Base-by-base conservation (phyloP, 116 monocot genomes). In the Posidonia oceanica region DNA sequence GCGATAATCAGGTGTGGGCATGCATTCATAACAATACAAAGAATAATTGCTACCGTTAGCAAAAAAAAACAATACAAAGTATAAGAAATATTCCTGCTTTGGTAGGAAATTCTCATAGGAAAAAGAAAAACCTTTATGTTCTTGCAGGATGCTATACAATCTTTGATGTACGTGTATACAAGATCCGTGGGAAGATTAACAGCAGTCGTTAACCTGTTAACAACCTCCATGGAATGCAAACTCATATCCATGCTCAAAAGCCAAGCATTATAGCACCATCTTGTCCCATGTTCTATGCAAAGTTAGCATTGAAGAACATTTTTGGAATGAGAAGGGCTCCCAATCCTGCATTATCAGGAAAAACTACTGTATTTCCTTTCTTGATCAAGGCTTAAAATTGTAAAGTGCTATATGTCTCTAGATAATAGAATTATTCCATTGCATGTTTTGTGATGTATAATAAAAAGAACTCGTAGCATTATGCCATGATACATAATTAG, bases 221-320 rank as follows among this genome's bases (percentile, higher is more conserved):
- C 96, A 78, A 97, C 96, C 76, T 97, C 92, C 91, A 97, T 97
- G 5, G 91, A 97, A 74, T 89, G 96, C 48, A 91, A 78, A 69
- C 92, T 91, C 92, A 91, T 89, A 20, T 97, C 96, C 96, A 97
- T 97, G 71, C 80, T 87, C 41, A 97, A 44, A 29, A 29, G 29
- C 29, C 29, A 29, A 44, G 44, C 44, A 48, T 12, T 48, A 48
- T 12, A 48, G 48, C 48, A 10, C 5, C 48, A 29, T 29, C 6
- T 7, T 48, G 7, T 48, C 12, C 48, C 48, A 48, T 6, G 7
- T 10, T 10, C 7, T 6, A 0, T 2, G 2, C 17, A 39, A 64
- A 38, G 15, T 14, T 37, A 39, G 17, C 36, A 23, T 15, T 38
- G 36, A 64, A 15, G 37, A 63, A 38, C 36, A 39, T 39, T 8